Base-by-base conservation (phyloP, 2,329 filamentous ascomycete genomes). In the Chaetomium strumarium region DNA sequence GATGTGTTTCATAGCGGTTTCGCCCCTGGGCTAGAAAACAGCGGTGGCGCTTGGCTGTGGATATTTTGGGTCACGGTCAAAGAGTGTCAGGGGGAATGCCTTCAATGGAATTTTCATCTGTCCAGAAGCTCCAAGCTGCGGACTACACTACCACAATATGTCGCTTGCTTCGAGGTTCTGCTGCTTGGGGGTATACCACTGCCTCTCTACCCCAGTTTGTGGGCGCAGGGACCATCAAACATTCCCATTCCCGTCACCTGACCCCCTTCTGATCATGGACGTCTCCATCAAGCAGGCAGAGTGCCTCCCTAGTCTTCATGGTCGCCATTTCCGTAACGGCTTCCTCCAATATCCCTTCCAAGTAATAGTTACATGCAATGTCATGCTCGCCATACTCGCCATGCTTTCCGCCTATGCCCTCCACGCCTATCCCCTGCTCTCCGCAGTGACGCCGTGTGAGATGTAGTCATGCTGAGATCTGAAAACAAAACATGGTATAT, bases 311-410 rank as follows among this genome's bases (percentile, higher is more conserved):
- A 16, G 13, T 29, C 16, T 29, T 36, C 16, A 3, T 41, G 14
- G 4, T 14, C 34, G 6, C 31, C 38, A 8, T 4, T 19, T n/a
- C 42, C 7, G 14, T 10, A 34, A 17, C 24, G 14, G 7, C 24
- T 14, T 36, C 43, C 5, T 12, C 30, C 19, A 16, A n/a, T 34
- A 43, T 13, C 30, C 29, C 12, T 12, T 31, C 24, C 16, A 7
- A 51, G 40, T 30, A 46, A 54, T 7, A 24, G 24, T 24, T 5
- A 31, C 29, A 51, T n/a, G 16, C 31, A 55, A 55, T 49, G 53
- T 49, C 53, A 36, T 36, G 49, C 49, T 49, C 38, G 41, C 49
- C 53, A 36, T 36, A 45, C 49, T 49, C 38, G 41, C 49, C 31
- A 46, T 53, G 40, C 46, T 37, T 16, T 29, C 40, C 38, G 24